Base-by-base conservation (phyloP, 2,329 filamentous ascomycete genomes). In the Ophiocordyceps camponoti-leonardi region DNA sequence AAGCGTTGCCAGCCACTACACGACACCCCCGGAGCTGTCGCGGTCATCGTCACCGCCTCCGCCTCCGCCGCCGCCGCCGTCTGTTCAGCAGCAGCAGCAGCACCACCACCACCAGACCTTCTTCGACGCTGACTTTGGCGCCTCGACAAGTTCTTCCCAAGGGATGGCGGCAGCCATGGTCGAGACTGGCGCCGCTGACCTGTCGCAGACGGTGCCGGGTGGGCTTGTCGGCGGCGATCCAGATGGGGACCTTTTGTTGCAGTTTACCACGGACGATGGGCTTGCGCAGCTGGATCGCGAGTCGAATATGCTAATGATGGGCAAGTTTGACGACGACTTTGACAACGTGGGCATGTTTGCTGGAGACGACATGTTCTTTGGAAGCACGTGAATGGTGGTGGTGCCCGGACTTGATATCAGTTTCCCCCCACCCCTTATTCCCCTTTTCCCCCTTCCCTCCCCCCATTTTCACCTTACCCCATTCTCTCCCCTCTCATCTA, bases 1-100 rank as follows among this genome's bases (percentile, higher is more conserved):
- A 60, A 73, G 69, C 54, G 57, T 60, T 4, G 57, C 59, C 18
- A 73, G 72, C 58, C 67, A 70, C 47, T 73, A 69, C 58, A 73
- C 71, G 58, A 75, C 75, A 4, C 73, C 74, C 5, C 75, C 75
- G 1, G 74, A 73, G 49, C 68, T 79, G 28, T 77, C 75, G n/a
- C 69, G 74, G 48, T 75, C 74, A 20, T 73, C 73, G 14, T 78
- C 75, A 22, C 74, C 75, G 4, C 71, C 70, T 26, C 61, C 67
- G 6, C 54, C 56, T n/a, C 65, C 74, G 49, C 68, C 79, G 26
- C 77, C 75, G 18, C 68, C 74, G 48, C 74, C 74, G 20, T 73
- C 73, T 14, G 77, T 75, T 22, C 74, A 75, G 4, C 71, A 70
- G 28, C 61, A n/a, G n/a, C n/a, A n/a, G n/a, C n/a, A n/a, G n/a